Evolutionary conservation across 2,329 filamentous ascomycete species (phyloP), one percentile per base, ranked within the genome.

Genomic region (Aspergillus amoenus): DNA sequence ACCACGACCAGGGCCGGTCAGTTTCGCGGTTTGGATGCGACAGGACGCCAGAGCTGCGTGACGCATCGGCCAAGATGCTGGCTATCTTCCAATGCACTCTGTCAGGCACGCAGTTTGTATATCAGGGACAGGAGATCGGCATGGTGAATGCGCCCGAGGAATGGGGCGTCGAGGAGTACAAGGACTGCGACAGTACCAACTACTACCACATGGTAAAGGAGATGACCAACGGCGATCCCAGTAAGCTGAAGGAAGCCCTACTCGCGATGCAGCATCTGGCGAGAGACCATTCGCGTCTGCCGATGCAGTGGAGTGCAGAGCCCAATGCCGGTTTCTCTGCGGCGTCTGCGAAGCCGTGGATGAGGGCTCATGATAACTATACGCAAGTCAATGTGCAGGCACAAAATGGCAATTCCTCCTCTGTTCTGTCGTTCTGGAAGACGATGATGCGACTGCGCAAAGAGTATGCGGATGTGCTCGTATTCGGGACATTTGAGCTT

Each of bases 251-350:
- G 11, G 37, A n/a, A 21, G 45, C 45, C 5, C 21, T 48, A 5
- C 70, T 76, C 8, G 77, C 82, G 40, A 74, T 89, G 51, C 81
- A 85, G 61, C 77, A 81, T 57, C 80, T 88, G 30, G 86, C 72
- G 0, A 68, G 88, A 17, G 89, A 92, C 71, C 88, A 92, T 69
- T 84, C 84, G 5, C 80, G 88, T 34, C 84, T 86, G 1, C 88
- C 88, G 0, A 86, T 91, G 74, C 87, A 90, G 67, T 91, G 88
- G 88, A 79, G 84, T 61, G 67, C 72, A n/a, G 75, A 72, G 3
- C 65, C 74, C 0, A 81, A 90, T 56, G 87, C 79, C 0, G 88
- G 89, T 9, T 91, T 91, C 74, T 85, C 86, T 0, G 74, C 74
- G 2, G 70, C 66, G 3, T 22, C 45, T 13, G 45, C 45, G 12